A percentile compares a stretch with the other conserved stretches of the same genome.
These are phyloP conservation scores for Ogataea allantospora DNA, from an alignment of 805 yeast genomes.

Conservation along the genomic window DNA sequence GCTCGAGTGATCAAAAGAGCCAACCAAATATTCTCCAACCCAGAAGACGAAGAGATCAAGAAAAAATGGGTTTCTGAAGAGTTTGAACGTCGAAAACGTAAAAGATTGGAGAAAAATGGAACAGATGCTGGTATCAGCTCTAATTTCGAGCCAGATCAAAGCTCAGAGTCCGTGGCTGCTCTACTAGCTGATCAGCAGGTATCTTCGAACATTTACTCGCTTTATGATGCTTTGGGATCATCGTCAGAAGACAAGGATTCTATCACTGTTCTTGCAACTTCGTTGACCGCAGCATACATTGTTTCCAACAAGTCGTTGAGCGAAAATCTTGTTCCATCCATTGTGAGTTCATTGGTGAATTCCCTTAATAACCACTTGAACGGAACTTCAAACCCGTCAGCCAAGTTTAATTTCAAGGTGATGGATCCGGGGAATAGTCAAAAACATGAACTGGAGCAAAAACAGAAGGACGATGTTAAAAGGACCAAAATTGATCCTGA, in stretches of 20 bases:
- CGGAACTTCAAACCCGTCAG: conserved; percentile 9
- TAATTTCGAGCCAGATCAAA: conserved; percentile 1
- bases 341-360: conserved; percentile 21
- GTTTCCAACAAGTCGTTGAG: conserved; percentile 24
- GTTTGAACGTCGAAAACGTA: conserved; percentile 61
- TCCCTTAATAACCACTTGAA: conserved; percentile 16
- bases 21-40: conserved; percentile 57
- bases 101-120: conserved; percentile 45
- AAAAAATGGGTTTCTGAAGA: conserved; percentile 73
- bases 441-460: conserved; percentile 16
- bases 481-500: conserved; percentile 9
- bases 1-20: conserved; percentile 79
- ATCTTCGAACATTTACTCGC: conserved; percentile 5
- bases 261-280: conserved; percentile 36
- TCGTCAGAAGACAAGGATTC: conserved; percentile 7
- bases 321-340: conserved; percentile 19
- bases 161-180: conserved; percentile 10
- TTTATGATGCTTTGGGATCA: conserved; percentile 35
- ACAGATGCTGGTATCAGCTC: conserved; percentile 8
- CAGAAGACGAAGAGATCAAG: conserved; percentile 50
- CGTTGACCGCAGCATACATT: conserved; percentile 39
- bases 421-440: conserved; percentile 8
- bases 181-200: conserved; percentile 16
- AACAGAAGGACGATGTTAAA: conserved; percentile 1
- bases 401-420: conserved; percentile 16